Conservation (phyloP, 2,329 filamentous ascomycete species). For the Lachnellula hyalina region DNA sequence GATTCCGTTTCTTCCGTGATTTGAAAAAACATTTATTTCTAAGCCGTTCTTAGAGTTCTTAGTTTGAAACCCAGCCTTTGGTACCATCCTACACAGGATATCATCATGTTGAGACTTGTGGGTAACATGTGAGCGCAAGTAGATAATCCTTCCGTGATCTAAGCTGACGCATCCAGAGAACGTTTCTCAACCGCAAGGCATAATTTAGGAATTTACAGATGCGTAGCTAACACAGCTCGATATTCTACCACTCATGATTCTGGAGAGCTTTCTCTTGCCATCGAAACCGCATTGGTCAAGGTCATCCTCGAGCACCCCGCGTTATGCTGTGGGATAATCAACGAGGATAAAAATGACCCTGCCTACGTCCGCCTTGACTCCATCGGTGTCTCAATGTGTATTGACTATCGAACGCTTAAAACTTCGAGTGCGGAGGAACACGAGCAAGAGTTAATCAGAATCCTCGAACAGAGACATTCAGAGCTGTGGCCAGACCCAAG, state of each 20-base stretch:
- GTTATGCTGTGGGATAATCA: conserved; percentile 44
- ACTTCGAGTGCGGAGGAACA: conserved; percentile 23
- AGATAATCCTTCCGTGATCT: not conserved
- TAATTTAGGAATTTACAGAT: conserved; percentile 21
- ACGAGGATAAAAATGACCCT: conserved; percentile 39
- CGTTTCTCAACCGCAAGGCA: conserved; percentile 16
- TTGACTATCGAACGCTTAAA: conserved; percentile 33
- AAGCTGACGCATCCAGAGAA: conserved; percentile 12
- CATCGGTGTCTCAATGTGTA: conserved; percentile 40
- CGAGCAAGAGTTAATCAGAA: conserved; percentile 32
- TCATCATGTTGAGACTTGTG: conserved; percentile 10
- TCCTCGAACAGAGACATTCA: conserved; percentile 36
- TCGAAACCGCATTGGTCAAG: conserved; percentile 37
- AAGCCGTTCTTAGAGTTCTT: no score
- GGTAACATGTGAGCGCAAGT: conserved; percentile 11
- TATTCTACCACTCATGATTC: conserved; percentile 36
- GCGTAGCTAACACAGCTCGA: conserved; percentile 41
- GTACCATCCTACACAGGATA: no score
- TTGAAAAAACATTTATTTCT: no score
- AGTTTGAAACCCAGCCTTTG: no score
- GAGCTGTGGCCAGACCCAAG: conserved; percentile 38
- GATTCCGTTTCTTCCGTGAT: no score
- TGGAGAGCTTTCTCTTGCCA: conserved; percentile 14
- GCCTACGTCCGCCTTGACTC: conserved; percentile 39
- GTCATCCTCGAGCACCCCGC: conserved; percentile 41